Evolutionary conservation across 139 green algal species (phyloP).

Genomic region (Chlamydomonas incerta): DNA sequence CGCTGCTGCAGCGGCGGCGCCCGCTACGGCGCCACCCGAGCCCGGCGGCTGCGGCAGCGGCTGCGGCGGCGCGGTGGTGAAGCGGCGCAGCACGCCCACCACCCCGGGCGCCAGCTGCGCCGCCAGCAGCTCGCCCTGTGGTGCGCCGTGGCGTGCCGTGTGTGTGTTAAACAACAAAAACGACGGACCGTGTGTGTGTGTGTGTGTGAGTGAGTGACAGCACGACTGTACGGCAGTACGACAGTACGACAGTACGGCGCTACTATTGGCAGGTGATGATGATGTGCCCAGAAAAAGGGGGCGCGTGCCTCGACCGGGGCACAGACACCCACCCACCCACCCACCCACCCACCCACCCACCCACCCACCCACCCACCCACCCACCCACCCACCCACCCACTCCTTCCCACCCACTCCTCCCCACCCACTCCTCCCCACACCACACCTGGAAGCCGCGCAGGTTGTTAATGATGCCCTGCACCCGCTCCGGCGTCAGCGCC

Average conservation of each 20-base stretch:
- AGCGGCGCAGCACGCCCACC: slow-evolving; percentile 36
- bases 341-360: not conserved
- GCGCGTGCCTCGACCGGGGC: too few species aligned
- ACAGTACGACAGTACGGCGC: too few species aligned
- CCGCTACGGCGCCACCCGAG: not conserved
- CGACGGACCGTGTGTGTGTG: too few species aligned
- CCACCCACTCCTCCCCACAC: not conserved
- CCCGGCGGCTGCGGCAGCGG: not conserved
- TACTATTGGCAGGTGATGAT: too few species aligned
- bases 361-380: too few species aligned
- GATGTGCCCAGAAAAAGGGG: too few species aligned
- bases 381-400: too few species aligned
- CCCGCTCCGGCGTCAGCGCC: not conserved
- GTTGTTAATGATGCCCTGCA: slow-evolving; percentile 53
- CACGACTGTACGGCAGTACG: too few species aligned
- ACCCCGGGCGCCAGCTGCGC: slow-evolving; percentile 38
- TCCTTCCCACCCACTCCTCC: too few species aligned
- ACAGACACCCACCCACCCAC: not conserved
- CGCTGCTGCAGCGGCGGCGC: not conserved
- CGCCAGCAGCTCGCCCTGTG: slow-evolving; percentile 47
- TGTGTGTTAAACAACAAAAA: too few species aligned
- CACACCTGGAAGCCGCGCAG: slow-evolving; percentile 45
- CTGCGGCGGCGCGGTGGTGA: slow-evolving; percentile 2
- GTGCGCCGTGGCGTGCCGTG: too few species aligned
- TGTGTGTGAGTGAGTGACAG: too few species aligned